These are phyloP conservation scores for Eimeria brunetti DNA, from an alignment of 169 alveolate genomes.

Conservation along the genomic window DNA sequence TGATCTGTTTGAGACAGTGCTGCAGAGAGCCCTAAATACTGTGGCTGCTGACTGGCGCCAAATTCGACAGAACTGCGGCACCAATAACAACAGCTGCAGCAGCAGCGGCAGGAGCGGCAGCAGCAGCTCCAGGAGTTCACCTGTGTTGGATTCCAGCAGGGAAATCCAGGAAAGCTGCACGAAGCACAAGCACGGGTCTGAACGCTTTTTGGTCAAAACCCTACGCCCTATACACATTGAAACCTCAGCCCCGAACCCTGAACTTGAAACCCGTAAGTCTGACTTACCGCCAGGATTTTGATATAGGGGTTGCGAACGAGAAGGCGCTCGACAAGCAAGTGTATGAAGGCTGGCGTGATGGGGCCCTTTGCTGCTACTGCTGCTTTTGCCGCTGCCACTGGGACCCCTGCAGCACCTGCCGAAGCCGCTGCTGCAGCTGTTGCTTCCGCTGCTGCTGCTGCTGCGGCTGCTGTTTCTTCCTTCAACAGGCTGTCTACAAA, in stretches of 20 bases:
- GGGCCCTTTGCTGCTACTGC: constrained; percentile 42
- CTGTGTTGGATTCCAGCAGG: constrained; percentile 68
- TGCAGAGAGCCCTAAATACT: constrained; percentile 3
- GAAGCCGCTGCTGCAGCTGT: constrained; percentile 27
- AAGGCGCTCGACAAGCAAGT: constrained; percentile 65
- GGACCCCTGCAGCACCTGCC: constrained; percentile 15
- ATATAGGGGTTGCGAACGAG: constrained; percentile 80
- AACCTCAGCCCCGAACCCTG: not conserved
- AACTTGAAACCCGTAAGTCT: not conserved
- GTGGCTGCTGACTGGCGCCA: not conserved
- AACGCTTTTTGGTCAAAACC: not conserved
- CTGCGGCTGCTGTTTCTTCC: constrained; percentile 77
- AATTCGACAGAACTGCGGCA: not conserved
- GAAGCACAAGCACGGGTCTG: constrained; percentile 45
- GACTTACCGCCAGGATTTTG: constrained; percentile 69
- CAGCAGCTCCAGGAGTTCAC: not conserved
- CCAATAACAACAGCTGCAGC: not conserved
- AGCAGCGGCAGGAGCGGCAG: too few species aligned
- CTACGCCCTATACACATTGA: not conserved
- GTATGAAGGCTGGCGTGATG: constrained; percentile 70
- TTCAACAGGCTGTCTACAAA: constrained; percentile 80
- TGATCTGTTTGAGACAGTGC: not conserved
- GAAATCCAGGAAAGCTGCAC: constrained; percentile 81
- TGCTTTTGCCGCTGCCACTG: constrained; percentile 36
- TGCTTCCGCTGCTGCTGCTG: constrained; percentile 58